Conservation (phyloP, 805 yeast genomes). For the Candida multigemmis region DNA sequence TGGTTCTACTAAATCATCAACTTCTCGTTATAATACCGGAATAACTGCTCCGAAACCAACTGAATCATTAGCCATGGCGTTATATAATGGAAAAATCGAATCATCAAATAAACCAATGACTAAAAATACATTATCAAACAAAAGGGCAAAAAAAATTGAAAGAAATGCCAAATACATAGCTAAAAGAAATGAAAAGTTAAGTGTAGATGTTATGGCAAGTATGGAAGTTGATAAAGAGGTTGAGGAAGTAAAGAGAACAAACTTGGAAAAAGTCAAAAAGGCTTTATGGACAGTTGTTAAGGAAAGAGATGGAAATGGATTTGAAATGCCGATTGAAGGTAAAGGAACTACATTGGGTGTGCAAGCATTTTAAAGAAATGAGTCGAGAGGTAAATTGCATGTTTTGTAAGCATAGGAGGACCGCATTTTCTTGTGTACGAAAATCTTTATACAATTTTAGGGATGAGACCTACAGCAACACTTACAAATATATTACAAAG, state of each 20-base stretch:
- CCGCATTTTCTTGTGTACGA: too few species aligned
- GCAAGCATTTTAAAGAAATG: conserved; percentile 44
- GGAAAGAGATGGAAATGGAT: conserved; percentile 39
- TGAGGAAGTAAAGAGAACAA: conserved; percentile 10
- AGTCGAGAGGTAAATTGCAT: too few species aligned
- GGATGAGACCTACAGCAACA: too few species aligned
- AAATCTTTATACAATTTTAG: too few species aligned
- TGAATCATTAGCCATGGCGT: conserved; percentile 34
- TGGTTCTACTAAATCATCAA: conserved; percentile 39
- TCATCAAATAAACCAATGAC: conserved; percentile 32
- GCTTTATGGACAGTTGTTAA: conserved; percentile 70
- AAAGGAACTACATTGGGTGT: conserved; percentile 84
- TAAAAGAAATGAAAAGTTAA: conserved; percentile 40
- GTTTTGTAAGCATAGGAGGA: too few species aligned
- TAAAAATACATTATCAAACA: conserved; percentile 60
- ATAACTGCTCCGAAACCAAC: conserved; percentile 32
- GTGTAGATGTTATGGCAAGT: conserved; percentile 40
- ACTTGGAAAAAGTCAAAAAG: conserved; percentile 41
- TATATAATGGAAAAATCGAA: conserved; percentile 28
- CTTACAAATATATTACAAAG: too few species aligned
- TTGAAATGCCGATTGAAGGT: conserved; percentile 38
- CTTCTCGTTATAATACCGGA: conserved; percentile 25
- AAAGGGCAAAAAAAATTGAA: conserved; percentile 68
- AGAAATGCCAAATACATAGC: conserved; percentile 69
- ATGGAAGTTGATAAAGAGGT: conserved; percentile 43